Evolutionary conservation across 1,139 yeast genomes (phyloP).

Genomic region (Nakaseomyces kungkrabaensis): DNA sequence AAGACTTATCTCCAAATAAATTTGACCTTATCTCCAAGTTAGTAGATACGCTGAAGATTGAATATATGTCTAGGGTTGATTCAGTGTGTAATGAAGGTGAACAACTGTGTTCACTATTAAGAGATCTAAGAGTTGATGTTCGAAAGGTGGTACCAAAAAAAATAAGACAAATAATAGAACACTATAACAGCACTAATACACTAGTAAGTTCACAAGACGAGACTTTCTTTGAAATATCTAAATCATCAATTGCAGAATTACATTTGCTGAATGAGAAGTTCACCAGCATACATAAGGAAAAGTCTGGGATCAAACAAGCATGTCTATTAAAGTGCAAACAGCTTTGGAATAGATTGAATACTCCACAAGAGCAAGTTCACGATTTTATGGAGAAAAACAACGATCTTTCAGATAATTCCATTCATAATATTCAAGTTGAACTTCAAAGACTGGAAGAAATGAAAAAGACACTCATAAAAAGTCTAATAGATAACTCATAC

Average conservation of each 20-base stretch:
- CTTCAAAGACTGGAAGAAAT: conserved; percentile 47
- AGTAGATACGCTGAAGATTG: not conserved
- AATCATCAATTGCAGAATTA: conserved; percentile 7
- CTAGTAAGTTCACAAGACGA: not conserved
- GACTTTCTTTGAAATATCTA: conserved; percentile 7
- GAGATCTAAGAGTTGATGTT: not conserved
- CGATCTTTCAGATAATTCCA: conserved; percentile 19
- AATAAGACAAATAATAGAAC: not conserved
- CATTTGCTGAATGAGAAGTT: conserved; percentile 14
- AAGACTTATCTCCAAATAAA: not conserved
- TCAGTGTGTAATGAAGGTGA: not conserved
- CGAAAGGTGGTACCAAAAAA: not conserved
- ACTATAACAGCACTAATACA: not conserved
- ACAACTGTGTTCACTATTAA: not conserved
- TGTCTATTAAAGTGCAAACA: conserved; percentile 31
- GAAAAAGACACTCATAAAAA: conserved; percentile 55
- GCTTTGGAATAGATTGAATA: conserved; percentile 45
- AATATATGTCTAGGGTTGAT: conserved; percentile 1
- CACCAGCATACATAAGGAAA: conserved; percentile 16
- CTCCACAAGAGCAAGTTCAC: conserved; percentile 32
- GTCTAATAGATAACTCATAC: conserved; percentile 56
- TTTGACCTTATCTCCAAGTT: not conserved
- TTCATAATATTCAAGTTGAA: conserved; percentile 39
- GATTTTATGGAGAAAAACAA: conserved; percentile 34
- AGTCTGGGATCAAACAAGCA: conserved; percentile 10